phyloP scores from a whole-genome alignment of 2,329 filamentous ascomycete genomes.

The Apiospora aurea region DNA sequence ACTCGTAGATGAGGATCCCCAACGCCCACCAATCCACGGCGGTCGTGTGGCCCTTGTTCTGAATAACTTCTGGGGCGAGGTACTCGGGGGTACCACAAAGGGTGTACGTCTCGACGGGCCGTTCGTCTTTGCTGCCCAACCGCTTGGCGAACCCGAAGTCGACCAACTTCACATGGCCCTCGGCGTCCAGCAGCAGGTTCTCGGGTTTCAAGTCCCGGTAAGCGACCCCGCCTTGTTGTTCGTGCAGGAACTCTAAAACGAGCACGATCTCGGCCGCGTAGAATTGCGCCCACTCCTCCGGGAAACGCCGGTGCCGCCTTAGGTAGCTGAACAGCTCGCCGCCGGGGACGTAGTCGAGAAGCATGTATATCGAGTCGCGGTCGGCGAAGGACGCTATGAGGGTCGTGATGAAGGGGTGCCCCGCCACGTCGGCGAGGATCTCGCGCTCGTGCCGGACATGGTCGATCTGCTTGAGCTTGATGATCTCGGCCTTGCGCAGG shows the following conservation, averaged over 20 bases:
- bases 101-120: slow-evolving; percentile 76
- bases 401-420: slow-evolving; percentile 84
- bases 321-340: slow-evolving; percentile 88
- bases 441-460: slow-evolving; percentile 85
- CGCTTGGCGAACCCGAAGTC: slow-evolving; percentile 89
- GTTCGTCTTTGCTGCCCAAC: slow-evolving; percentile 62
- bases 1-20: slow-evolving; percentile 84
- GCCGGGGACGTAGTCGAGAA: slow-evolving; percentile 83
- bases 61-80: slow-evolving; percentile 83
- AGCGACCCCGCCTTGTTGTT: slow-evolving; percentile 77
- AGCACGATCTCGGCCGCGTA: slow-evolving; percentile 86
- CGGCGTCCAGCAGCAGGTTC: slow-evolving; percentile 78
- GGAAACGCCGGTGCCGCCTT: slow-evolving; percentile 78
- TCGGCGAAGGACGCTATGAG: slow-evolving; percentile 83
- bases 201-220: slow-evolving; percentile 86
- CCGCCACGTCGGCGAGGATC: slow-evolving; percentile 78
- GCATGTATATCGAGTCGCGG: slow-evolving; percentile 79
- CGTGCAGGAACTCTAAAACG: slow-evolving; percentile 81
- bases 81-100: slow-evolving; percentile 86
- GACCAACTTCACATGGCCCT: slow-evolving; percentile 82
- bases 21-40: slow-evolving; percentile 91
- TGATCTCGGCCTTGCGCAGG: slow-evolving; percentile 73
- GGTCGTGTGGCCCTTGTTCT: slow-evolving; percentile 78
- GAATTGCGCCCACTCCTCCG: slow-evolving; percentile 79
- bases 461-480: slow-evolving; percentile 85